Evolutionary conservation across 75 land plant genomes (phyloP).

Genomic region (Pinus taeda): DNA sequence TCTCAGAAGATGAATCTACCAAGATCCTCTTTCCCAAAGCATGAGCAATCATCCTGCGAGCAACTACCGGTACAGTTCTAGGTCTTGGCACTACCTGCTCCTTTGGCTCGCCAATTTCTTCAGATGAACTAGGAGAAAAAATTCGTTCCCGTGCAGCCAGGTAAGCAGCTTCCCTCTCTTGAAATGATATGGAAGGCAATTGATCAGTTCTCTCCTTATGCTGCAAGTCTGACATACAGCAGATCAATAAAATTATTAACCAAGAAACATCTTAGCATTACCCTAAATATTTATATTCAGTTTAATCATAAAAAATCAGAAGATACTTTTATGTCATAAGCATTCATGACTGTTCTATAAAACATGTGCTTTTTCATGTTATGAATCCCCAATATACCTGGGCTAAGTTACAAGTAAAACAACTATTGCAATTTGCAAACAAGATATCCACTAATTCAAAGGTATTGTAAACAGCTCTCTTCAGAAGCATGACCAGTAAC

Average conservation of each 20-base stretch:
- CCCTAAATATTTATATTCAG: neutral
- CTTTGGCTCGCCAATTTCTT: constrained; percentile 22
- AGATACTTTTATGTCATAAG: neutral
- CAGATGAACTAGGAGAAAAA: constrained; percentile 38
- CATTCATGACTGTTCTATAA: neutral
- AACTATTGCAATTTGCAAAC: neutral
- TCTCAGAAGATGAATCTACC: neutral
- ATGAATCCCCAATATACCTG: neutral
- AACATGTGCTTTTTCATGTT: neutral
- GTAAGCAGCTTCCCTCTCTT: constrained; percentile 87
- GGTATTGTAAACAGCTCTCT: neutral
- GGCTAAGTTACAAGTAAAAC: neutral
- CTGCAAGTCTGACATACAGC: constrained; percentile 17
- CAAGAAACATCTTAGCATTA: neutral
- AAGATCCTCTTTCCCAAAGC: constrained; percentile 70
- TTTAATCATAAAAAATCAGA: neutral
- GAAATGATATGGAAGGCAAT: constrained; percentile 36
- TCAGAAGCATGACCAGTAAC: neutral
- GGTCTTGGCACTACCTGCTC: constrained; percentile 48
- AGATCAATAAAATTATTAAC: neutral
- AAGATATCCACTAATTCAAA: neutral
- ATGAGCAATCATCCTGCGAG: constrained; percentile 95
- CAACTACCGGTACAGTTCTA: constrained; percentile 75
- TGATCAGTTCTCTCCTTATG: neutral
- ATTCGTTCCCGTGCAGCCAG: constrained; percentile 87